Conservation (phyloP, 2,329 filamentous ascomycete species). For the Alternaria burnsii region DNA sequence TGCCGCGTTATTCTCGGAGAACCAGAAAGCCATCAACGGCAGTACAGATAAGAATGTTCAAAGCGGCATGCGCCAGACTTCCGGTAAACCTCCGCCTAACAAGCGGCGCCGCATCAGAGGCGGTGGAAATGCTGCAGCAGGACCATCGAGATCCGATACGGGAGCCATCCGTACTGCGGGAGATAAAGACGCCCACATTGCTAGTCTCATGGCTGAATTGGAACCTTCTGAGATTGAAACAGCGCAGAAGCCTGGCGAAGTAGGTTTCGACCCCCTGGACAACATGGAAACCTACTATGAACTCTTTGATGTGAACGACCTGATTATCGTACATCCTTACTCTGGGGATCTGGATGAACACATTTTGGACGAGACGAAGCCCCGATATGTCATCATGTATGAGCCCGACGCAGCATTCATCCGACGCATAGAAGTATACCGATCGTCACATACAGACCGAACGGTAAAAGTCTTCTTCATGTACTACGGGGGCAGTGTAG, state of each 20-base stretch:
- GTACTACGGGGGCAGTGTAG: slow-evolving; percentile 93
- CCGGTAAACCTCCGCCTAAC: slow-evolving; percentile 76
- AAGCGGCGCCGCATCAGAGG: slow-evolving; percentile 87
- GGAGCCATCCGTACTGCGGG: slow-evolving; percentile 79
- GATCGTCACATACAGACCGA: slow-evolving; percentile 88
- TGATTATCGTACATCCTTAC: slow-evolving; percentile 90
- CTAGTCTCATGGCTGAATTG: slow-evolving; percentile 82
- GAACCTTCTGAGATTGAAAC: slow-evolving; percentile 81
- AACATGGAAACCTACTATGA: slow-evolving; percentile 93
- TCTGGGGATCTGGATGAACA: slow-evolving; percentile 96
- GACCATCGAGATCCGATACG: slow-evolving; percentile 71
- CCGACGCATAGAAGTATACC: slow-evolving; percentile 91
- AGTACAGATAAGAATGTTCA: slow-evolving; percentile 65
- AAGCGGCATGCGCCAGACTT: slow-evolving; percentile 53
- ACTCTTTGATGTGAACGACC: slow-evolving; percentile 88
- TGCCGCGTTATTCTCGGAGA: slow-evolving; percentile 78
- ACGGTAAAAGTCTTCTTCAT: slow-evolving; percentile 95
- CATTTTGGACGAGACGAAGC: slow-evolving; percentile 91
- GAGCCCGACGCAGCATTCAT: slow-evolving; percentile 96
- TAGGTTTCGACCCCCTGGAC: slow-evolving; percentile 80
- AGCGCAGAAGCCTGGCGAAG: slow-evolving; percentile 74
- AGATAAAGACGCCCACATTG: slow-evolving; percentile 83
- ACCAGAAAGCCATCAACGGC: slow-evolving; percentile 77
- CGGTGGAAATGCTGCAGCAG: slow-evolving; percentile 69
- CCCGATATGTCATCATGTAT: slow-evolving; percentile 98